Percentiles rank a stretch among this genome's conserved stretches.
Evolutionary conservation across 176 grass and related monocot genomes (phyloP).

Genomic region (Dactylis glomerata): DNA sequence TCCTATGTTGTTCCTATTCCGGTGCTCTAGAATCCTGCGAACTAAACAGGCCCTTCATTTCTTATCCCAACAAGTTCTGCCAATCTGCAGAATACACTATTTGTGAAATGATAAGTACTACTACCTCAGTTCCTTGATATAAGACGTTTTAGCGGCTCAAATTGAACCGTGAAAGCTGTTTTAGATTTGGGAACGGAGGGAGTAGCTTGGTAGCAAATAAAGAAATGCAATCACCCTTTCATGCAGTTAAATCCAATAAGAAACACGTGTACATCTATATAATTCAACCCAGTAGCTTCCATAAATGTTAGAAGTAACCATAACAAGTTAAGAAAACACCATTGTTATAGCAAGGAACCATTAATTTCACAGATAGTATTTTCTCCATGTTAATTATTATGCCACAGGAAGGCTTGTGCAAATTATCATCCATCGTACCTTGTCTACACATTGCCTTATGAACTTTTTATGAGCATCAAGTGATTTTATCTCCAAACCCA

Average conservation of each 20-base stretch:
- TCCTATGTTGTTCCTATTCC: no score
- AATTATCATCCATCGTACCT: constrained; percentile 44
- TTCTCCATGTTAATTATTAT: constrained; percentile 15
- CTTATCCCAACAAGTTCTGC: not conserved
- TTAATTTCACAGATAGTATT: not conserved
- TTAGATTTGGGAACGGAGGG: no score
- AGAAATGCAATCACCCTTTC: not conserved
- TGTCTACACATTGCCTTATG: constrained; percentile 80
- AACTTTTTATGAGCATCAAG: constrained; percentile 84
- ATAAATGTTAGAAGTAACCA: not conserved
- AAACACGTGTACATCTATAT: not conserved
- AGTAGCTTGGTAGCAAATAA: constrained; percentile 9
- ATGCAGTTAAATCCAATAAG: not conserved
- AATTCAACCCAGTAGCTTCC: not conserved
- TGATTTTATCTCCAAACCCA: constrained; percentile 66
- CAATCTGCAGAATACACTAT: constrained; percentile 6
- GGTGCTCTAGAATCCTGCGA: no score
- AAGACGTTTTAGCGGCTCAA: no score
- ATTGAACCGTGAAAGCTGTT: no score
- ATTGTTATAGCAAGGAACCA: not conserved
- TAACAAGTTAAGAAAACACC: not conserved
- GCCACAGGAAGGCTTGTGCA: not conserved
- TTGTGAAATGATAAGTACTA: not conserved
- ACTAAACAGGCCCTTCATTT: no score
- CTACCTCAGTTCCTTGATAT: no score